Evolutionary conservation across 768 basidiomycete species (phyloP).

Genomic region (Serendipita vermifera): DNA sequence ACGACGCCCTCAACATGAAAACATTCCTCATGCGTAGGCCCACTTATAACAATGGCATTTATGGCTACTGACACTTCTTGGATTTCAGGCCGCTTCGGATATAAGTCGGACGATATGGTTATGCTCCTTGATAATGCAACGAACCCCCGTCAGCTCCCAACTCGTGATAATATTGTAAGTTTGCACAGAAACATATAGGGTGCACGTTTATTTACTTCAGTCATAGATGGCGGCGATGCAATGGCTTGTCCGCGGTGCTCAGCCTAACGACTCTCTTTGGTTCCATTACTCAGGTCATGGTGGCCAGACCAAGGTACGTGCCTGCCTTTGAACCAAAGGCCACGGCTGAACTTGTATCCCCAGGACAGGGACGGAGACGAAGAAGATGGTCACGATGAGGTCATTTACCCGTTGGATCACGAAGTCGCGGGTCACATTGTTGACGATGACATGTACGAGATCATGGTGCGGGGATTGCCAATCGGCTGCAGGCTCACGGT

Average conservation of each 20-base stretch:
- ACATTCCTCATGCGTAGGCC: slow-evolving; percentile 57
- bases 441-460: slow-evolving; percentile 76
- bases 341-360: not conserved
- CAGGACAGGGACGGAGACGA: slow-evolving; percentile 69
- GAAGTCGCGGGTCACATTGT: slow-evolving; percentile 63
- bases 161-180: slow-evolving; percentile 64
- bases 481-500: slow-evolving; percentile 76
- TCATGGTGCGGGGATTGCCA: slow-evolving; percentile 68
- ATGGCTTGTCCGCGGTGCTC: slow-evolving; percentile 78
- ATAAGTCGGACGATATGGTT: slow-evolving; percentile 70
- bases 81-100: slow-evolving; percentile 43
- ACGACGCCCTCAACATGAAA: slow-evolving; percentile 74
- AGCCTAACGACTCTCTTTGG: slow-evolving; percentile 75
- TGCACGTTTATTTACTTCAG: not conserved
- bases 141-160: slow-evolving; percentile 55
- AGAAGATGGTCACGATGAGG: slow-evolving; percentile 73
- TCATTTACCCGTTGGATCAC: slow-evolving; percentile 75
- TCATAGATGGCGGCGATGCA: slow-evolving; percentile 62
- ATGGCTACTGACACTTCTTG: slow-evolving; percentile 5
- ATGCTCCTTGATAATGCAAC: slow-evolving; percentile 65
- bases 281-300: slow-evolving; percentile 96
- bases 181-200: fast-evolving
- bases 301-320: slow-evolving; percentile 53
- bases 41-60: not conserved
- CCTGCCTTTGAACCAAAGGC: not conserved